phyloP scores from a whole-genome alignment of 139 green algal species.

The Astrephomene gubernaculifera region DNA sequence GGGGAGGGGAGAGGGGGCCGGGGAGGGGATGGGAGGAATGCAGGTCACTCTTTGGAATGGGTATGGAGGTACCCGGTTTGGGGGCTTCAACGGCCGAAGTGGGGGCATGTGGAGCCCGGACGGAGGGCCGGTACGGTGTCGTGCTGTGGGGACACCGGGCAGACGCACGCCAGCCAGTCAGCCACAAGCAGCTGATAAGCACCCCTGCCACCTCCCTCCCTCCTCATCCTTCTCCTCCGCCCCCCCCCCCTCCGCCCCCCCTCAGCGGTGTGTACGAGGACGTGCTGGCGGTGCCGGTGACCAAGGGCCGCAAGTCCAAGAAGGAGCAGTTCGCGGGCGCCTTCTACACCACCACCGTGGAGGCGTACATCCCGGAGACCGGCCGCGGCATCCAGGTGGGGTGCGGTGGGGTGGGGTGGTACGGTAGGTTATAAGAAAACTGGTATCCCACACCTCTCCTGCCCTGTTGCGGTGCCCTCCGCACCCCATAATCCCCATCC shows the following conservation, averaged over 20 bases:
- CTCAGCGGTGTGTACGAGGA: slow-evolving; percentile 92
- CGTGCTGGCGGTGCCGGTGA: slow-evolving; percentile 95
- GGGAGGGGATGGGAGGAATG: too few species aligned
- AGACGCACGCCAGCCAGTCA: too few species aligned
- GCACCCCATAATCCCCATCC: too few species aligned
- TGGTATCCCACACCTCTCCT: neutral
- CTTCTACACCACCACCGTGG: slow-evolving; percentile 96
- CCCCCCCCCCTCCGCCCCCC: neutral
- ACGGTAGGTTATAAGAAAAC: neutral
- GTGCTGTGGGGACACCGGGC: too few species aligned
- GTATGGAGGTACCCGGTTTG: too few species aligned
- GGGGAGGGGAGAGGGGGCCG: too few species aligned
- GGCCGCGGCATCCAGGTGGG: slow-evolving; percentile 91
- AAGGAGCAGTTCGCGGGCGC: slow-evolving; percentile 99
- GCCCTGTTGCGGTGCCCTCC: neutral
- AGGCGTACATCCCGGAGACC: slow-evolving; percentile 94
- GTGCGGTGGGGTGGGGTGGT: neutral
- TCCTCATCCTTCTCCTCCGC: too few species aligned
- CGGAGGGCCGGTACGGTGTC: neutral
- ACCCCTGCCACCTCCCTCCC: too few species aligned
- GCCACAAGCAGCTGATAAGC: too few species aligned
- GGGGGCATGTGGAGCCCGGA: too few species aligned
- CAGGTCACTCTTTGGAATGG: too few species aligned
- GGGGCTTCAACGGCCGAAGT: too few species aligned
- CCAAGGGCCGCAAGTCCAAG: slow-evolving; percentile 90